Evolutionary conservation across 352 stramenopile genomes (phyloP).

Genomic region (Elongisporangium anandrum): DNA sequence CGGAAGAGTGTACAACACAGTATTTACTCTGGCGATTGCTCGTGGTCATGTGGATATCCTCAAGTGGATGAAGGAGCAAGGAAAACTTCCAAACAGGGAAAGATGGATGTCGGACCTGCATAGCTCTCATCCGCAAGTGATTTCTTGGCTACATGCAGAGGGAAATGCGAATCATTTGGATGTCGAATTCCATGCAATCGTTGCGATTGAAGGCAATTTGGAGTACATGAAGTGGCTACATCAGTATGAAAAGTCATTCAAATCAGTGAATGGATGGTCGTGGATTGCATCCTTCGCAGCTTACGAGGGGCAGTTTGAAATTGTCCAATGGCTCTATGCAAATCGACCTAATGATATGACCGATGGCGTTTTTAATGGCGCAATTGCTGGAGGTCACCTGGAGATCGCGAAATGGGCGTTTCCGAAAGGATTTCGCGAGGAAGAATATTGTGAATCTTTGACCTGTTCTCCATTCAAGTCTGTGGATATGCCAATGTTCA

Average conservation of each 20-base stretch:
- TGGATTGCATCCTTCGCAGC: not conserved
- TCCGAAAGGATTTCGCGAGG: not conserved
- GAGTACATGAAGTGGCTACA: slow-evolving; percentile 1
- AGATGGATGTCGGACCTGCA: not conserved
- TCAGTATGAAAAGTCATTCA: slow-evolving; percentile 1
- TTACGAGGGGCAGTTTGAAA: not conserved
- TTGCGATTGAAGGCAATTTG: not conserved
- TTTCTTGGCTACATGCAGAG: not conserved
- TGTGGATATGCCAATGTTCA: too few relatives aligned
- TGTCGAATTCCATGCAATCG: not conserved
- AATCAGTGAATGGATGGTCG: not conserved
- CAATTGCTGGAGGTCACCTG: not conserved
- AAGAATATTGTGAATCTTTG: not conserved
- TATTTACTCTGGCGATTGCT: not conserved
- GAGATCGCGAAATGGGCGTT: not conserved
- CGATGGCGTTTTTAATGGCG: not conserved
- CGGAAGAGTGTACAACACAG: not conserved
- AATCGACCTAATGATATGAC: slow-evolving; percentile 1
- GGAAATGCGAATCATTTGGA: not conserved
- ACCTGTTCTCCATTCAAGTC: too few relatives aligned
- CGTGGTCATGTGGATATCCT: not conserved
- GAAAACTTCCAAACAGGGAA: not conserved
- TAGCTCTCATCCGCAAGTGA: not conserved
- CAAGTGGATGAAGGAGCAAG: slow-evolving; percentile 1
- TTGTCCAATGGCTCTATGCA: not conserved